Conservation (phyloP, 768 basidiomycete genomes). For the Gelatoporia subvermispora region DNA sequence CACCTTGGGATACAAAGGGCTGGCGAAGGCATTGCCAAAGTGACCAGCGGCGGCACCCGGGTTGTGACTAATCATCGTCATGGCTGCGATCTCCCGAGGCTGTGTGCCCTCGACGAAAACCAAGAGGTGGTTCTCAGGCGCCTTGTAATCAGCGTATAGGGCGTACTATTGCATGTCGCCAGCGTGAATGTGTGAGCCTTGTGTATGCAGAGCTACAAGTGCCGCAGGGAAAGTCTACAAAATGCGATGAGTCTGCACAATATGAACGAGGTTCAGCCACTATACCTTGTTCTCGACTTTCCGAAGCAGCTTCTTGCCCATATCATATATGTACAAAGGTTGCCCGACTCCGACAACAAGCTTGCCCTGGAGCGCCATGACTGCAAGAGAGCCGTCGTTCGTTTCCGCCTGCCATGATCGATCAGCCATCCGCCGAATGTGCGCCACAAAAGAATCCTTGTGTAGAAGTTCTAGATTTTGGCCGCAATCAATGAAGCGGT, state of each 20-base stretch:
- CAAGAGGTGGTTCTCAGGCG: constrained; percentile 88
- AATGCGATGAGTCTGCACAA: not conserved
- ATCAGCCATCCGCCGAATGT: not conserved
- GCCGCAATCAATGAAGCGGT: constrained; percentile 80
- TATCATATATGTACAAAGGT: constrained; percentile 87
- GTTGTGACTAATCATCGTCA: constrained; percentile 94
- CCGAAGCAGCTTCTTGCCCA: constrained; percentile 93
- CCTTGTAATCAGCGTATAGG: constrained; percentile 86
- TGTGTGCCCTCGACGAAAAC: constrained; percentile 93
- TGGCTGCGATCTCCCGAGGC: constrained; percentile 86
- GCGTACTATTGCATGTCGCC: constrained; percentile 98
- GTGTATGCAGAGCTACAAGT: constrained; percentile 86
- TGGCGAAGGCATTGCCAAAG: constrained; percentile 95
- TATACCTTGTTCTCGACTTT: constrained; percentile 95
- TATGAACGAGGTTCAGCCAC: not conserved
- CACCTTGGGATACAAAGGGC: constrained; percentile 77
- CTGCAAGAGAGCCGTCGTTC: constrained; percentile 86
- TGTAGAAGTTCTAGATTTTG: constrained; percentile 79
- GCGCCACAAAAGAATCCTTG: constrained; percentile 47
- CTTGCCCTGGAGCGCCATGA: constrained; percentile 91
- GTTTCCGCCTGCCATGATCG: constrained; percentile 67
- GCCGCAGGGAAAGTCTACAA: constrained; percentile 76
- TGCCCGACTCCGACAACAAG: constrained; percentile 92
- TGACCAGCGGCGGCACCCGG: constrained; percentile 91
- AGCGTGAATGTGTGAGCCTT: constrained; percentile 91